Evolutionary conservation across 2,329 filamentous ascomycete genomes (phyloP).

Genomic region (Stachybotrys echinatus): DNA sequence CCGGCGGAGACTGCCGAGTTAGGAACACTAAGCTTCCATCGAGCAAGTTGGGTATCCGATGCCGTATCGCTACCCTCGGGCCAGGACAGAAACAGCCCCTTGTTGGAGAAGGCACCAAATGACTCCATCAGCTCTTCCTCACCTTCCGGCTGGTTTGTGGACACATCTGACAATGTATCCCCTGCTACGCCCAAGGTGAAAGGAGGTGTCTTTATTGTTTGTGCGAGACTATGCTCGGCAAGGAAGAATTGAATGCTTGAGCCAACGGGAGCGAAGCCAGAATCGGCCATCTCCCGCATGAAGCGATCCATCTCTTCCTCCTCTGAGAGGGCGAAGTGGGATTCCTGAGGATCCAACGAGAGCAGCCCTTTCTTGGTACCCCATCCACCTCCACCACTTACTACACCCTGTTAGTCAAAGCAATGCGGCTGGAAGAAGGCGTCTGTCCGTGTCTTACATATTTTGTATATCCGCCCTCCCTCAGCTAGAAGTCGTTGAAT

Average conservation of each 20-base stretch:
- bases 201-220: background rate
- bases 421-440: background rate
- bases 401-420: slow-evolving; percentile 18
- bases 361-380: slow-evolving; percentile 73
- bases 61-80: background rate
- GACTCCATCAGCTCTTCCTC: background rate
- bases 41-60: background rate
- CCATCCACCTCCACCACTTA: slow-evolving; percentile 83
- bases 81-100: background rate
- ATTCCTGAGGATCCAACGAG: slow-evolving; percentile 67
- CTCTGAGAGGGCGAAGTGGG: slow-evolving; percentile 37
- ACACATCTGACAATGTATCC: background rate
- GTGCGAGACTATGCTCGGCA: slow-evolving; percentile 10
- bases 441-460: slow-evolving; percentile 25
- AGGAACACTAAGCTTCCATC: background rate
- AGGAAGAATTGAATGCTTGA: slow-evolving; percentile 64
- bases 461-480: slow-evolving; percentile 40
- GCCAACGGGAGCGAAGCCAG: slow-evolving; percentile 55
- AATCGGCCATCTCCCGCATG: slow-evolving; percentile 39
- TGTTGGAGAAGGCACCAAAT: background rate
- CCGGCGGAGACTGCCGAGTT: background rate
- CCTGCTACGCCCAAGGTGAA: background rate
- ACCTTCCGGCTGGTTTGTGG: background rate
- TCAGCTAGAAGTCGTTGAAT: background rate
- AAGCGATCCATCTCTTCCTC: slow-evolving; percentile 50